Evolutionary conservation across 2,329 filamentous ascomycete genomes (phyloP).

Genomic region (Cryphonectria radicalis): DNA sequence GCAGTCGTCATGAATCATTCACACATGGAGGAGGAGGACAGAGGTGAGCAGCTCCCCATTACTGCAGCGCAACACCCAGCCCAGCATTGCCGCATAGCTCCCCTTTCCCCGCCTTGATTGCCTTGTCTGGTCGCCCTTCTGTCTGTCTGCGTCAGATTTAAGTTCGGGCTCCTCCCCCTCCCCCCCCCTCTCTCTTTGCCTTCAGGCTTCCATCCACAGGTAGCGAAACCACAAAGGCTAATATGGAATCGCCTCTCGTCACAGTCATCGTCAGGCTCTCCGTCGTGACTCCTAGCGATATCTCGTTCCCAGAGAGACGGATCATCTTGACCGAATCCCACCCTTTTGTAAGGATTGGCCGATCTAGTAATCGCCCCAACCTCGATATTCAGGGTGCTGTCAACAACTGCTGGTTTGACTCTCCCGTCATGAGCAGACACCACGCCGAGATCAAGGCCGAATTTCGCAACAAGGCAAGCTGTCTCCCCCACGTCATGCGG

Average conservation of each 20-base stretch:
- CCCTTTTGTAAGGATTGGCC: constrained; percentile 44
- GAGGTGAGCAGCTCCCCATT: constrained; percentile 5
- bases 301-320: constrained; percentile 29
- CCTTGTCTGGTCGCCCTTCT: not conserved
- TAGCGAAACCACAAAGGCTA: not conserved
- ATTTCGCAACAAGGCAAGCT: constrained; percentile 48
- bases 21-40: not conserved
- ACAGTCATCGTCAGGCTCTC: constrained; percentile 31
- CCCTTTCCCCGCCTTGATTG: not conserved
- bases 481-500: not conserved
- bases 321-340: constrained; percentile 40
- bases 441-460: constrained; percentile 62
- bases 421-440: constrained; percentile 71
- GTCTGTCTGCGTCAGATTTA: not conserved
- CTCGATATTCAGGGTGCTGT: constrained; percentile 38
- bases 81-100: not conserved
- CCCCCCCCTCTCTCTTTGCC: too few relatives aligned
- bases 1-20: not conserved
- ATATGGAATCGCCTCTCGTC: constrained; percentile 31
- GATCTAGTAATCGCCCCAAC: constrained; percentile 48
- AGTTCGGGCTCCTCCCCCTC: not conserved
- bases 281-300: constrained; percentile 14
- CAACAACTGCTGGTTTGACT: constrained; percentile 69
- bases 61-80: not conserved
- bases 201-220: not conserved